Evolutionary conservation across 495 filamentous ascomycete genomes (phyloP).

Genomic region (Penicillium taxi): DNA sequence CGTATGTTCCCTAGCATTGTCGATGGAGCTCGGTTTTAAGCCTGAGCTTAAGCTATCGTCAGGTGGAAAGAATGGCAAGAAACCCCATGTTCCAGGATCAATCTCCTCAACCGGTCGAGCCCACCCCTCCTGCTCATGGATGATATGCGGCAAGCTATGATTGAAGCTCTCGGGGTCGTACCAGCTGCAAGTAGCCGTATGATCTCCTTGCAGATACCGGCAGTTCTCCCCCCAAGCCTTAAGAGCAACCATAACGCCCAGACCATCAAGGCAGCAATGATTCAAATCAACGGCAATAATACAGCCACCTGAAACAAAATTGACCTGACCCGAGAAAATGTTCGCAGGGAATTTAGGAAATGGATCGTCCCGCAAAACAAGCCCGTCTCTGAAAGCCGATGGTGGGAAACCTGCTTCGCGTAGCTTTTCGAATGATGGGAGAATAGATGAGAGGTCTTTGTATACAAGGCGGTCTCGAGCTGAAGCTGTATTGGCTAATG

Average conservation of each 20-base stretch:
- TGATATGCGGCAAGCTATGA: constrained; percentile 4
- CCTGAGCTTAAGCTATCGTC: too few species aligned
- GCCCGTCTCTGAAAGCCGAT: constrained; percentile 2
- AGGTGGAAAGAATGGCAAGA: constrained; percentile 1
- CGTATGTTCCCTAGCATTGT: too few species aligned
- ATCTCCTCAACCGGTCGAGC: constrained; percentile 4
- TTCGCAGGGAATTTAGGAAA: constrained; percentile 5
- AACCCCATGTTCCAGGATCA: constrained; percentile 7
- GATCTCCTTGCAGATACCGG: constrained; percentile 5
- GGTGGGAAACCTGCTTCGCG: constrained; percentile 6
- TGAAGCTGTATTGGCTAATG: constrained; percentile 2
- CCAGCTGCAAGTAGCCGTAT: constrained; percentile 3
- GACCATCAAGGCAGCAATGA: constrained; percentile 6
- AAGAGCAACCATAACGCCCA: constrained; percentile 4
- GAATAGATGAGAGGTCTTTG: constrained; percentile 2
- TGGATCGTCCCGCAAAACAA: constrained; percentile 6
- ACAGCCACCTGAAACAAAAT: constrained; percentile 4
- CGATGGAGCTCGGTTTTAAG: too few species aligned
- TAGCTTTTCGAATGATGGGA: constrained; percentile 4
- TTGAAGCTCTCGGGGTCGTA: constrained; percentile 5
- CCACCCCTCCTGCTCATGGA: constrained; percentile 5
- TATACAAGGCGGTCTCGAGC: constrained; percentile 2
- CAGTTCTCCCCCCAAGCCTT: constrained; percentile 8
- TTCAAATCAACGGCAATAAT: constrained; percentile 5
- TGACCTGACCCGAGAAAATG: constrained; percentile 5